Evolutionary conservation across 2,329 filamentous ascomycete species (phyloP), one percentile per base, ranked within the genome.

Genomic region (Ceratocystis diversiconidia): DNA sequence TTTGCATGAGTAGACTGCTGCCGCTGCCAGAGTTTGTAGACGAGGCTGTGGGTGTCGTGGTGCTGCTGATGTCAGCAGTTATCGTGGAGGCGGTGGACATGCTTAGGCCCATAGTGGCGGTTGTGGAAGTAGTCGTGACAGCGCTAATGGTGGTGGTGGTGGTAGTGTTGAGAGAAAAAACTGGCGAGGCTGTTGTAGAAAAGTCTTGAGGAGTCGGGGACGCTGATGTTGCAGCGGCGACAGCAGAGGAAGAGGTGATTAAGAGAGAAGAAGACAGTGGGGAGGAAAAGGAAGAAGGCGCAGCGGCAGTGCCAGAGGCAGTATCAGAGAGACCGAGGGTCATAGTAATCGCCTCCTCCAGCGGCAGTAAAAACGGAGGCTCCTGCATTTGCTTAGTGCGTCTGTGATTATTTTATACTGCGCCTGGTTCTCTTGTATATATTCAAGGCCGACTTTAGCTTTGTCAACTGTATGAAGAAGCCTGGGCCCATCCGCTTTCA

Each of bases 1-100:
- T 36, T 60, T 66, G 61, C 64, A 66, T 59, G 19, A 68, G 62
- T 5, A 68, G 66, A n/a, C 65, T 68, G 25, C 72, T 66, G 2
- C 71, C 65, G 22, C 73, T 5, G 28, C n/a, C 66, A 8, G 48
- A 28, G 48, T 28, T 7, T 22, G 48, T 17, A 25, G 48, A 15
- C 25, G 48, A 52, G 22, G 48, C 25, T 52, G 15, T 19, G 28
- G 72, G 46, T 48, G n/a, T 48, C 30, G 72, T 66, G 3, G 72
- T 65, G 55, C 48, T 67, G 55, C 55, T 59, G 55, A 36, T n/a
- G 32, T 72, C 67, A n/a, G 72, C 69, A 7, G 73, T 66, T 43
- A 73, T 69, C 17, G 72, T 69, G 28, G 73, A 70, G 57, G 72
- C 69, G 25, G 74, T 67, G 41, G 71, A 69, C 17, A 74, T 71